Conservation (phyloP, 1,284 basidiomycete species). For the Ceratobasidium papillatum region DNA sequence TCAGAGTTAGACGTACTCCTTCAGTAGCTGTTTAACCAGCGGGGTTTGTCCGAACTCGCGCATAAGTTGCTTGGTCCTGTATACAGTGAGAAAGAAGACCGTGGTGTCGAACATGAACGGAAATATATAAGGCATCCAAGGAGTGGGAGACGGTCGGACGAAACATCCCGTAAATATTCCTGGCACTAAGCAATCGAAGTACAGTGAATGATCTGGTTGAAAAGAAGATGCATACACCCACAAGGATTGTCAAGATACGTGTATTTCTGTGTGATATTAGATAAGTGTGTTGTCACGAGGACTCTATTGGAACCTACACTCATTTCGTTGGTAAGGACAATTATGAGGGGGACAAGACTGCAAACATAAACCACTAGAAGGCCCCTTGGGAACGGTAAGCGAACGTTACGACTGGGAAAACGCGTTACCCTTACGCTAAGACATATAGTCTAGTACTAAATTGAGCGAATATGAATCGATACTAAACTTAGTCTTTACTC, state of each 20-base stretch:
- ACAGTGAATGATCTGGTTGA: not conserved
- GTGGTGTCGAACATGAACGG: slow-evolving; percentile 15
- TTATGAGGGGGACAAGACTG: not conserved
- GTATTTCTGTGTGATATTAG: not conserved
- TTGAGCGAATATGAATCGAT: not conserved
- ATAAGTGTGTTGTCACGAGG: not conserved
- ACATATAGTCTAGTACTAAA: not conserved
- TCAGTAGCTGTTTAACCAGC: not conserved
- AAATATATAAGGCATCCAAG: slow-evolving; percentile 15
- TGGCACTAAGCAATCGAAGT: no score
- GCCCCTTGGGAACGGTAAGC: no score
- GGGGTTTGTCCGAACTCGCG: slow-evolving; percentile 14
- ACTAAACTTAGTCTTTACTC: not conserved
- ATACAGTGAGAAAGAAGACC: not conserved
- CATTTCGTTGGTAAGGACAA: not conserved
- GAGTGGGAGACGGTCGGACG: not conserved
- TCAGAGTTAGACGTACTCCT: not conserved
- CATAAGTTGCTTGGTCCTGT: not conserved
- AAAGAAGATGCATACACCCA: not conserved
- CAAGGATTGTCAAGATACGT: not conserved
- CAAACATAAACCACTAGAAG: not conserved
- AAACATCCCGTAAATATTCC: slow-evolving; percentile 3
- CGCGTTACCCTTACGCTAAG: not conserved
- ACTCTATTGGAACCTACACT: not conserved
- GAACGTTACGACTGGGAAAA: no score